Base-by-base conservation (phyloP, 78 protist species). In the Emiliania huxleyi region DNA sequence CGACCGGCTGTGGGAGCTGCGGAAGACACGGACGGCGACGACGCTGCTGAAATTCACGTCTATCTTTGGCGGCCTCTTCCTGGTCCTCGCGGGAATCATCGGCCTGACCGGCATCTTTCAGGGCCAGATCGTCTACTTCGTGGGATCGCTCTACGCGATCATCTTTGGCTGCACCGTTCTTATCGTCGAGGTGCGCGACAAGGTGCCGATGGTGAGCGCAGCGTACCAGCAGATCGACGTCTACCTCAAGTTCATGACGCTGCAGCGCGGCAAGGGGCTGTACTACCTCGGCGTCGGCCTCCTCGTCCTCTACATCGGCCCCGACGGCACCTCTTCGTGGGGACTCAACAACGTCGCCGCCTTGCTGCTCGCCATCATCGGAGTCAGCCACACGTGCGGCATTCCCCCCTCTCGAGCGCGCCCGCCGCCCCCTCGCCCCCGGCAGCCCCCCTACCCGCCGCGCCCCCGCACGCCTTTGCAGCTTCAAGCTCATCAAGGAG, bases 171-270 rank as follows among this genome's bases (percentile, higher is more conserved):
- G 6, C 35, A 35, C n/a, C 42, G 85, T 77, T 1, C 48, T 77
- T 0, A 22, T 19, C 18, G 48, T 77, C 6, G 85, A 77, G 85
- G 3, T 77, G 33, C 15, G n/a, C 35, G 85, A 77, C 46, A 77
- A 77, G 85, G 11, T 26, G 44, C 26, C 23, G 2, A 0, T 26
- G 4, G 23, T 77, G 35, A 18, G 33, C 0, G 46, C 44, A 0
- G 44, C 23, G 46, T 77, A 77, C 15, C n/a, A 19, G 1, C 23
- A 22, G 48, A 40, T 77, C 48, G 48, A 77, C 46, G 4, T 40
- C 46, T 77, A 77, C 85, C 46, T 77, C 35, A 77, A 77, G 85
- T 77, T 77, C 46, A 18, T 77, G 44, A 77, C 85, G n/a, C 18
- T 77, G 21, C 83, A 77, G 46, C 85, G 85, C 5, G 85, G 85